These are phyloP conservation scores for Phaseolus coccineus DNA, from an alignment of 331 rosid genomes.

Conservation along the genomic window DNA sequence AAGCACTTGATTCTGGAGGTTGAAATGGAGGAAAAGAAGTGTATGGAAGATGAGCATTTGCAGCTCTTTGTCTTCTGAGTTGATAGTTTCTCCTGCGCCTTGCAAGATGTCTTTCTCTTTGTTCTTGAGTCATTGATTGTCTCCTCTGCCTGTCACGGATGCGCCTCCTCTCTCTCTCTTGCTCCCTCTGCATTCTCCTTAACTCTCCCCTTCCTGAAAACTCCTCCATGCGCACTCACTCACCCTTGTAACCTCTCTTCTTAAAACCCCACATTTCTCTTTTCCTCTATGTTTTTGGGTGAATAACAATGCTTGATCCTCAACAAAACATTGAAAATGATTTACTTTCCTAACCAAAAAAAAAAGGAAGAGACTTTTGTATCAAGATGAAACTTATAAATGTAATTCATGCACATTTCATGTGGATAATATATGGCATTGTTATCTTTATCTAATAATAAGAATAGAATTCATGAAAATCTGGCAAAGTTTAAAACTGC, in stretches of 20 bases:
- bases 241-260: constrained; percentile 29
- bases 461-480: constrained; percentile 27
- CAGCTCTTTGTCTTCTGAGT: constrained; percentile 65
- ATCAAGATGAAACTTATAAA: constrained; percentile 12
- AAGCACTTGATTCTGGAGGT: constrained; percentile 47
- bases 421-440: neutral
- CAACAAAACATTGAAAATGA: constrained; percentile 14
- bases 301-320: constrained; percentile 8
- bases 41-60: constrained; percentile 32
- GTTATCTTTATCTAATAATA: neutral
- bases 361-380: neutral
- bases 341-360: constrained; percentile 24
- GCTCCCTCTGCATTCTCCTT: constrained; percentile 64
- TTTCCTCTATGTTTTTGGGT: neutral
- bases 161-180: constrained; percentile 80
- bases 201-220: constrained; percentile 49
- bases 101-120: constrained; percentile 81
- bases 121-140: constrained; percentile 84
- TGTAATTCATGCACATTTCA: constrained; percentile 18
- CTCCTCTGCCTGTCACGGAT: constrained; percentile 79
- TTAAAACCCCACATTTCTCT: constrained; percentile 3
- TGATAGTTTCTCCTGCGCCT: constrained; percentile 84
- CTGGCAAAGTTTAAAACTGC: neutral
- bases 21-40: constrained; percentile 28
- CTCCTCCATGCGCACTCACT: constrained; percentile 56